Evolutionary conservation across 208 protist genomes (phyloP).

Genomic region (Endotrypanum monterogeii): DNA sequence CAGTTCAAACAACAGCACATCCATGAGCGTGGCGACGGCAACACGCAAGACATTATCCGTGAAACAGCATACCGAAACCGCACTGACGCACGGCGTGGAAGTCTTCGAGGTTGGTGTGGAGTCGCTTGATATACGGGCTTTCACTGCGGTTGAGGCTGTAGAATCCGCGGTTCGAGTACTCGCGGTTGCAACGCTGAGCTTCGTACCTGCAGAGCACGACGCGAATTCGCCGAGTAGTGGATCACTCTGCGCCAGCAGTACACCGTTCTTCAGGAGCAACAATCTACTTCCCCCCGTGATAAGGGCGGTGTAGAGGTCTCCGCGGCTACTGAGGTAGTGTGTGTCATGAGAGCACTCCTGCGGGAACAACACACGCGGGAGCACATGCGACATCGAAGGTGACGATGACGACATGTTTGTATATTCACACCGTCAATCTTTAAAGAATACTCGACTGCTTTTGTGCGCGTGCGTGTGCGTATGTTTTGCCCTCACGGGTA

Average conservation of each 20-base stretch:
- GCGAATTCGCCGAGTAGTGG: slow-evolving; percentile 15
- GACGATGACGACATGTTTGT: background rate
- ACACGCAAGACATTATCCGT: slow-evolving; percentile 45
- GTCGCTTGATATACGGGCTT: background rate
- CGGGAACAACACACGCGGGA: slow-evolving; percentile 56
- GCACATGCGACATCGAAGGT: background rate
- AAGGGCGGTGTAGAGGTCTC: slow-evolving; percentile 65
- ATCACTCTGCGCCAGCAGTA: slow-evolving; percentile 42
- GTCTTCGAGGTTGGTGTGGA: background rate
- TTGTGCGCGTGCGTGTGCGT: background rate
- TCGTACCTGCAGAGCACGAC: background rate
- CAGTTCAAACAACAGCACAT: slow-evolving; percentile 47
- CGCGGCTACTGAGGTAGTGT: slow-evolving; percentile 49
- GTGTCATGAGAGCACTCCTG: slow-evolving; percentile 63
- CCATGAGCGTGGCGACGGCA: slow-evolving; percentile 45
- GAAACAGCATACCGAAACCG: slow-evolving; percentile 51
- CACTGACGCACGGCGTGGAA: slow-evolving; percentile 19
- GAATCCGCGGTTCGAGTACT: background rate
- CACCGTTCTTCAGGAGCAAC: slow-evolving; percentile 60
- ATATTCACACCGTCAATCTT: background rate
- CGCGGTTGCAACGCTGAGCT: background rate
- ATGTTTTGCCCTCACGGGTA: background rate
- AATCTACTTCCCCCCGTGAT: slow-evolving; percentile 59
- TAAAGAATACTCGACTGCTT: too few species aligned
- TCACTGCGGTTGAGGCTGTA: background rate